Base-by-base conservation (phyloP, 139 green algal species). In the Spirogloea muscicola region DNA sequence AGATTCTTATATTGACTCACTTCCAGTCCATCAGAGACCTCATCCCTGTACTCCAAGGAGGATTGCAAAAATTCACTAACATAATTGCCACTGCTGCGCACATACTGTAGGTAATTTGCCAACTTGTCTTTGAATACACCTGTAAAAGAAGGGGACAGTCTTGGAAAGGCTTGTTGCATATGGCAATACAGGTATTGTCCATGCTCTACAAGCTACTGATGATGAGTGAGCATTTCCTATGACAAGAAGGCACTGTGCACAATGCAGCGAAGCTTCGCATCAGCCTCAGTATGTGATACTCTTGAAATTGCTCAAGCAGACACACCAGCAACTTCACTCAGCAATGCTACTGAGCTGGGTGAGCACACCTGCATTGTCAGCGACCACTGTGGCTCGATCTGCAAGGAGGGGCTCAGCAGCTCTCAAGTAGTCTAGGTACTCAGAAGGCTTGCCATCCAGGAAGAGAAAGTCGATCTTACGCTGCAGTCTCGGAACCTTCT, bases 21-120 rank as follows among this genome's bases (percentile, higher is more conserved):
- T 58, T 91, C 87, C 27, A 91, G 38, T 2, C 84, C 87, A 74
- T 91, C 87, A 0, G 61, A 41, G 9, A 90, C 86, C 65, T 90
- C 84, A 34, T 90, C 87, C 6, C 84, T 62, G 82, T 86, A 91
- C 43, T 90, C 87, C 3, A 90, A 63, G 7, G 67, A 84, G 39
- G 49, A 81, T 29, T 79, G 66, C 27, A 86, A 33, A 21, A 82
- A 85, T 29, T 65, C 16, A 31, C 69, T 86, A 2, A 63, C 60
- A 77, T 89, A 90, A 1, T 34, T 16, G 6, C 27, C 3, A 62
- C 55, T 86, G 57, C 34, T 67, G 0, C 87, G 79, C 43, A 90
- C 85, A 33, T 89, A 89, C 63, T 88, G 64, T 40, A 91, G 64
- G 77, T 91, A 89, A 2, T 43, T 25, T 4, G 7, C 4, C n/a